Evolutionary conservation across 371 early-diverging fungal genomes (phyloP), one percentile per base, ranked within the genome.

Genomic region (Sporodiniella umbellata): DNA sequence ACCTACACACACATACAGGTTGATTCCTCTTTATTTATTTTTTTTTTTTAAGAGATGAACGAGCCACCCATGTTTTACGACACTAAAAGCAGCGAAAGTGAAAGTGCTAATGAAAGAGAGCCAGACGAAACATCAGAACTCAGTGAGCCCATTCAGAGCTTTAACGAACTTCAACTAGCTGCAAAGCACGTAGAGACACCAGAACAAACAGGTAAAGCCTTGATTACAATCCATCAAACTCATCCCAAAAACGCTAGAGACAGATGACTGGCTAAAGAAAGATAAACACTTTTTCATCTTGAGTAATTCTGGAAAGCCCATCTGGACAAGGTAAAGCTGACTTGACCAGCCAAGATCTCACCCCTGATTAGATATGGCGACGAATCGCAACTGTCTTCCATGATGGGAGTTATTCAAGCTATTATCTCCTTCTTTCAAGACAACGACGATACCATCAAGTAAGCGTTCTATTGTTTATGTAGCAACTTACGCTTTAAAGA

Each of bases 401-500:
- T 90, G 42, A 94, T 92, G 91, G 96, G 95, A 23, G 86, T 94
- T 1, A 83, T 93, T 24, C 96, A 96, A 56, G 94, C 96, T 1
- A 83, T 96, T 30, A 81, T 95, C 24, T 88, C 94, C 8, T 89
- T 91, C 56, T 91, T 92, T 64, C 77, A 79, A 45, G 89, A 86
- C 48, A 84, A 89, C 31, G 86, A 88, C 52, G 95, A 96, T 59
- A 70, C 86, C 2, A 75, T 94, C 44, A 70, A 81, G 80, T 87
- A 60, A 58, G 50, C n/a, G 37, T 18, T 46, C n/a, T 31, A 43
- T 5, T 6, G 17, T 12, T 14, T 8, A 30, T 23, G 40, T 18
- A 15, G 3, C 37, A 38, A 30, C 17, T 35, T 23, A 24, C 10
- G 19, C 3, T 23, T 37, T 18, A 14, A 58, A 83, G 86, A 51